phyloP scores from a whole-genome alignment of 306 rosid genomes.

The Vicia villosa region DNA sequence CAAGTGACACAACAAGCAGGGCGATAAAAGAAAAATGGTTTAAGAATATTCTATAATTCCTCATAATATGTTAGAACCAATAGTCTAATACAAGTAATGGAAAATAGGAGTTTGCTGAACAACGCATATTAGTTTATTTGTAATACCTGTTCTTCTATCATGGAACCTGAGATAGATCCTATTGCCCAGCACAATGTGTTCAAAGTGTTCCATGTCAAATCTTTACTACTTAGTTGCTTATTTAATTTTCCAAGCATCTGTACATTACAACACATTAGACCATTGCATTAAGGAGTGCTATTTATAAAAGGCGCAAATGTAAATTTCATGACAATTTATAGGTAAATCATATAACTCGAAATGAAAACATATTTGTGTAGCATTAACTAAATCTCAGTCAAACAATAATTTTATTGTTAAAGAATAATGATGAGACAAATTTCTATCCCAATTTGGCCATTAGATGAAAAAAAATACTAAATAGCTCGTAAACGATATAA shows the following conservation, averaged over 20 bases:
- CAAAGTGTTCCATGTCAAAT: constrained; percentile 97
- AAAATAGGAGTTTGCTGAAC: neutral
- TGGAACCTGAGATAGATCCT: constrained; percentile 98
- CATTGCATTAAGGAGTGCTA: constrained; percentile 10
- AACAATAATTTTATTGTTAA: constrained; percentile 7
- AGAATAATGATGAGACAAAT: neutral
- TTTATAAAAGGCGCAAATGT: neutral
- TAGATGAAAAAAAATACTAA: neutral
- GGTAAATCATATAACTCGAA: neutral
- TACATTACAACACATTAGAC: constrained; percentile 21
- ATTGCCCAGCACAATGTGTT: constrained; percentile 98
- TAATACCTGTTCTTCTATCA: constrained; percentile 90
- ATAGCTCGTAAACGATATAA: neutral
- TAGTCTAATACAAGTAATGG: neutral
- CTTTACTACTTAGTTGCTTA: constrained; percentile 86
- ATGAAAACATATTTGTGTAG: constrained; percentile 2
- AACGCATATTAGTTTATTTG: constrained; percentile 19
- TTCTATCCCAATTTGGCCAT: neutral
- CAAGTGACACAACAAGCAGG: neutral
- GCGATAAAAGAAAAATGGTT: constrained; percentile 1
- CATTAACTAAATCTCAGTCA: neutral
- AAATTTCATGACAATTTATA: constrained; percentile 7
- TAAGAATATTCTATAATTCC: neutral
- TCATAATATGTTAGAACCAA: constrained; percentile 3
- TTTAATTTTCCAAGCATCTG: constrained; percentile 95